phyloP scores from a whole-genome alignment of 1,284 basidiomycete genomes.

The Leucoagaricus sp. region DNA sequence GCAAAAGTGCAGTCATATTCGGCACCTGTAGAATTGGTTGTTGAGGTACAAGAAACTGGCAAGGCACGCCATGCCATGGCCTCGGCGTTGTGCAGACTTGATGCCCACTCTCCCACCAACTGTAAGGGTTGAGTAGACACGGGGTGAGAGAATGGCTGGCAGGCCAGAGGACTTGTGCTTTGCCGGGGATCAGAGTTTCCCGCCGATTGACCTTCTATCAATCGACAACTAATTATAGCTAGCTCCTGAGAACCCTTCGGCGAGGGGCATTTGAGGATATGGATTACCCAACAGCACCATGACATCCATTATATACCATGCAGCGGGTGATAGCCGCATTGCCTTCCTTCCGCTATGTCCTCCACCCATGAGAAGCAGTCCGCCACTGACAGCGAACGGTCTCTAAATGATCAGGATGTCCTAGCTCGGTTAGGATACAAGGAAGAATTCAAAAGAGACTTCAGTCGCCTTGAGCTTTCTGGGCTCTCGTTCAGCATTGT shows the following conservation, averaged over 20 bases:
- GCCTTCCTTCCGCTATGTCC: not conserved
- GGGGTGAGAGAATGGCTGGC: too few relatives aligned
- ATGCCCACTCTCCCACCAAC: too few relatives aligned
- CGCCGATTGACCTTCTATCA: not conserved
- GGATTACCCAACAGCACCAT: not conserved
- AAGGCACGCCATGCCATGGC: too few relatives aligned
- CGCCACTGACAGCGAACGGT: conserved; percentile 8
- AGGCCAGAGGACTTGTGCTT: too few relatives aligned
- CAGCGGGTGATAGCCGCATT: not conserved
- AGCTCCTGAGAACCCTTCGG: not conserved
- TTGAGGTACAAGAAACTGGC: too few relatives aligned
- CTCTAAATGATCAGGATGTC: conserved; percentile 16
- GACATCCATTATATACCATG: not conserved
- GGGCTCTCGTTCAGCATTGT: not conserved
- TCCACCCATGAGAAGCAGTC: conserved; percentile 1
- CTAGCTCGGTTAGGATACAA: conserved; percentile 55
- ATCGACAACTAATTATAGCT: not conserved
- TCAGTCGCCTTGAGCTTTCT: conserved; percentile 60
- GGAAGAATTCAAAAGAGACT: conserved; percentile 71
- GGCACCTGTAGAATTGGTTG: too few relatives aligned
- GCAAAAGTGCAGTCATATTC: too few relatives aligned
- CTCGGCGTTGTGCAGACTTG: too few relatives aligned
- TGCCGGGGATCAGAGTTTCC: not conserved
- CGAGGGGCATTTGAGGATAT: not conserved
- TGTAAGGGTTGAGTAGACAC: not conserved